Evolutionary conservation across 768 basidiomycete species (phyloP).

Genomic region (Trametes gibbosa): DNA sequence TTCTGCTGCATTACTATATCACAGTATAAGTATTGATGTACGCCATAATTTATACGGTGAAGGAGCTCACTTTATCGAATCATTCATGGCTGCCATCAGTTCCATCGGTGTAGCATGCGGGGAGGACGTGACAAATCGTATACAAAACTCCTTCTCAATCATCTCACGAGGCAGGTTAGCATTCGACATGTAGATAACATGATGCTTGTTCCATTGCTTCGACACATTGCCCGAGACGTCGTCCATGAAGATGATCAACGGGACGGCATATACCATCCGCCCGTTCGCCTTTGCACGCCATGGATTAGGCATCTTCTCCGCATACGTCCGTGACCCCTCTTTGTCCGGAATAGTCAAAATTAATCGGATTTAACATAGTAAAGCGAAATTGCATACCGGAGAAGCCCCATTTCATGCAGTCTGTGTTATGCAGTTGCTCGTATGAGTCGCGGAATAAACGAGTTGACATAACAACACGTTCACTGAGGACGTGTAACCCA

Average conservation of each 20-base stretch:
- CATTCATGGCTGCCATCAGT: slow-evolving; percentile 30
- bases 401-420: too few relatives aligned
- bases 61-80: slow-evolving; percentile 21
- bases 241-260: slow-evolving; percentile 34
- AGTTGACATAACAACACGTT: too few relatives aligned
- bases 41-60: slow-evolving; percentile 16
- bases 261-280: slow-evolving; percentile 21
- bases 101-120: slow-evolving; percentile 36
- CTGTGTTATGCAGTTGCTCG: too few relatives aligned
- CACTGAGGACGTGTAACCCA: too few relatives aligned
- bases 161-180: slow-evolving; percentile 27
- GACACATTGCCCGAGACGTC: slow-evolving; percentile 35
- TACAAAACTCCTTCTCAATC: slow-evolving; percentile 32
- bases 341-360: neutral
- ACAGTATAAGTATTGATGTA: neutral
- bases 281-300: slow-evolving; percentile 19
- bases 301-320: slow-evolving; percentile 25
- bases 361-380: neutral
- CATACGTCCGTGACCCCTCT: slow-evolving; percentile 2
- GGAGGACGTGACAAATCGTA: slow-evolving; percentile 32
- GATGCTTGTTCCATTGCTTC: slow-evolving; percentile 40
- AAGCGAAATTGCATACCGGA: neutral
- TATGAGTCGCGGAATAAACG: too few relatives aligned
- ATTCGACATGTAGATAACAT: slow-evolving; percentile 34
- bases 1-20: neutral